phyloP scores from a whole-genome alignment of 2,329 filamentous ascomycete genomes.

The Exophiala mesophila region DNA sequence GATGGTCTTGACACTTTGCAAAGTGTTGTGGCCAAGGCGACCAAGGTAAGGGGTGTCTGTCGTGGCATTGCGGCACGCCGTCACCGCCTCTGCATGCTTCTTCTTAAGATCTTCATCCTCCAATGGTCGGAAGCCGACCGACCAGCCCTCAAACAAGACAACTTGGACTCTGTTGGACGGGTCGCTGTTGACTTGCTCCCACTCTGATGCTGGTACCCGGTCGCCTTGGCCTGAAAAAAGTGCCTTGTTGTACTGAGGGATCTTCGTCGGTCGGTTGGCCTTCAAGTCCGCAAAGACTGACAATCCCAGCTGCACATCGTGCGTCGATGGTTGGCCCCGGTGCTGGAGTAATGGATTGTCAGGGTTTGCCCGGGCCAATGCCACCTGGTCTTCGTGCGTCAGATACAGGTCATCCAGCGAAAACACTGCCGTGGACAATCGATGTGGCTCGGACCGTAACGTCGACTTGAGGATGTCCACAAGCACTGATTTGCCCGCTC shows the following conservation, averaged over 20 bases:
- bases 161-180: conserved; percentile 47
- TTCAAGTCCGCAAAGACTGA: conserved; percentile 59
- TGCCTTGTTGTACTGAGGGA: conserved; percentile 83
- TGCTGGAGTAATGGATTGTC: conserved; percentile 73
- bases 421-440: conserved; percentile 63
- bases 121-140: conserved; percentile 72
- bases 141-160: conserved; percentile 87
- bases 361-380: conserved; percentile 60
- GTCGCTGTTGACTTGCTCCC: conserved; percentile 50
- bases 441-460: conserved; percentile 54
- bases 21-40: conserved; percentile 49
- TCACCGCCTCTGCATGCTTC: conserved; percentile 48
- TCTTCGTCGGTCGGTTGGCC: conserved; percentile 47
- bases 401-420: conserved; percentile 91
- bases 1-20: conserved; percentile 54
- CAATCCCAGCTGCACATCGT: conserved; percentile 64
- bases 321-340: conserved; percentile 77
- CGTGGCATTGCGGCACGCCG: conserved; percentile 40
- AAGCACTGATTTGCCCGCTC: conserved; percentile 86
- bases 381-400: conserved; percentile 61
- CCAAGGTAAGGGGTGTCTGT: conserved; percentile 38
- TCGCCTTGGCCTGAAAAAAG: conserved; percentile 72
- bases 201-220: conserved; percentile 57
- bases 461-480: conserved; percentile 62
- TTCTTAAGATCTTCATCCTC: conserved; percentile 50